Evolutionary conservation across 192 early-diverging fungal genomes (phyloP), one percentile per base, ranked within the genome.

Genomic region (Backusella parvicylindrica): DNA sequence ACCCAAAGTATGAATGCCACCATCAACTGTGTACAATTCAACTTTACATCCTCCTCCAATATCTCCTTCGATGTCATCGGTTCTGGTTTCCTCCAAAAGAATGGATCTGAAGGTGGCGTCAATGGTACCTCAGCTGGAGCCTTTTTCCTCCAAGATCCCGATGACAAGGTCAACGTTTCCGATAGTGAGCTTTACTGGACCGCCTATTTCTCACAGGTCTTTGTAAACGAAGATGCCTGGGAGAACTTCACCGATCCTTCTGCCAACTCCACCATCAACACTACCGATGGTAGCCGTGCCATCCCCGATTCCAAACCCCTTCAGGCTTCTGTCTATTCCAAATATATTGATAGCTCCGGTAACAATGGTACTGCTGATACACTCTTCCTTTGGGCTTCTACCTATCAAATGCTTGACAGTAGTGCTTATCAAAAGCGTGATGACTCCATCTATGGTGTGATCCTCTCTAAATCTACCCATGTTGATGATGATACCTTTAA

Each of bases 401-500:
- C 53, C 0, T 60, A 70, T 16, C 12, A 37, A 8, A 41, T 28
- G 11, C 36, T 36, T 13, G 33, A 68, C 23, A 5, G 15, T 8
- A 41, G 23, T 31, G 2, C 23, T 3, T 37, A 68, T n/a, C 1
- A 1, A 0, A 70, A 70, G 68, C 33, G 68, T 26, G 41, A 40
- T 26, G 41, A 70, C 18, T 15, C 23, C 6, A 2, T 70, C 37
- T 70, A 70, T n/a, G 68, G 68, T 47, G 11, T 41, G 3, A 16
- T 70, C 11, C 40, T 70, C 9, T 70, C 68, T 0, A 70, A 47
- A 15, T 16, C 37, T 28, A 13, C 28, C 7, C 18, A 23, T 70
- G 12, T 70, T 13, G 68, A 26, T 43, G 68, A 70, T 30, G 41
- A 70, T 70, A 41, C 23, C 1, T 70, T 47, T 18, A 70, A 70